These are phyloP conservation scores for Metschnikowia reukaufii DNA, from an alignment of 805 yeast species.

Conservation along the genomic window DNA sequence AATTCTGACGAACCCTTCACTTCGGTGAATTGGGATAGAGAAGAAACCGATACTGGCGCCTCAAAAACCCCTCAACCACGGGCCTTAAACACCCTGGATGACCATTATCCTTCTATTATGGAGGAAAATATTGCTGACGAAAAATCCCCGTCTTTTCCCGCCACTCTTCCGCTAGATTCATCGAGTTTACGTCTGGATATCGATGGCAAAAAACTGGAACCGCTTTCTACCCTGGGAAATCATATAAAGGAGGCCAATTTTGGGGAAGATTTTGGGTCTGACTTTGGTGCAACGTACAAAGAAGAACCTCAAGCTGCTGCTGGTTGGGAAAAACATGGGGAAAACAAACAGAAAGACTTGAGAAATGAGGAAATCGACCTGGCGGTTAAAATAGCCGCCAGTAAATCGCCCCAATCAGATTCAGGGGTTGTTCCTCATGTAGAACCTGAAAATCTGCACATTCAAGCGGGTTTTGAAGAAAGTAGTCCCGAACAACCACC, in stretches of 20 bases:
- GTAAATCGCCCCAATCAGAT: not conserved
- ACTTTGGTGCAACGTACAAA: too few species aligned
- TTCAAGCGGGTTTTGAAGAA: not conserved
- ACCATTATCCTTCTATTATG: constrained; percentile 1
- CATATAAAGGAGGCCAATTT: too few species aligned
- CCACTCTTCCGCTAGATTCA: constrained; percentile 2
- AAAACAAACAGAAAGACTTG: not conserved
- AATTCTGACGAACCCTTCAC: constrained; percentile 49
- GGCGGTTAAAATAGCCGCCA: not conserved
- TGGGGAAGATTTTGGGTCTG: too few species aligned
- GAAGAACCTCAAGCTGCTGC: too few species aligned
- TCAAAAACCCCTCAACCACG: not conserved
- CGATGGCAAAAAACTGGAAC: not conserved
- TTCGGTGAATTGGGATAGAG: constrained; percentile 59
- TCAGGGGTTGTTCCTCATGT: not conserved
- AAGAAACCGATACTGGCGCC: constrained; percentile 22
- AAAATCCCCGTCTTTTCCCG: not conserved
- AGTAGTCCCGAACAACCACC: not conserved
- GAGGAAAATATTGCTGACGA: constrained; percentile 6
- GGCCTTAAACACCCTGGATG: not conserved
- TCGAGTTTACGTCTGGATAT: constrained; percentile 7
- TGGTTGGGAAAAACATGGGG: too few species aligned
- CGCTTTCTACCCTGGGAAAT: not conserved
- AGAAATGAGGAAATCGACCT: not conserved
- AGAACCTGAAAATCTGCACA: not conserved